Percentiles rank a stretch among this genome's conserved stretches.
Conservation (phyloP, 345 rosid species). For the Excoecaria agallocha region DNA sequence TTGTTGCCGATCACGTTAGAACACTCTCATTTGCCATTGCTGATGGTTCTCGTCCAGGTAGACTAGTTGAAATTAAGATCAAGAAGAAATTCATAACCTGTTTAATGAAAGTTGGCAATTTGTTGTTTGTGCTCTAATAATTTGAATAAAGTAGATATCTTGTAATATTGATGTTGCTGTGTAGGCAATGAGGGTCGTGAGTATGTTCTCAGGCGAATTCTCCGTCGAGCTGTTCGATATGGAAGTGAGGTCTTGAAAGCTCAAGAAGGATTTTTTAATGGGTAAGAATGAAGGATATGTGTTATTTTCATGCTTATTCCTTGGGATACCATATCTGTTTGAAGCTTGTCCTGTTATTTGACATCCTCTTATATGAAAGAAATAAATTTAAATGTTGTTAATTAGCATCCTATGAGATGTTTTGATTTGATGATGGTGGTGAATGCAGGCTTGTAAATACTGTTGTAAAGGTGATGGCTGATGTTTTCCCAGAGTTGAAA, state of each 20-base stretch:
- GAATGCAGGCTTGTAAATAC: constrained; percentile 66
- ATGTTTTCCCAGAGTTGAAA: constrained; percentile 81
- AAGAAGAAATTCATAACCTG: not conserved
- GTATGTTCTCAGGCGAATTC: constrained; percentile 91
- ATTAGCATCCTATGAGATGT: not conserved
- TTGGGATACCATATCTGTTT: not conserved
- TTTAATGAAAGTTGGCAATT: not conserved
- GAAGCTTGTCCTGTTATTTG: not conserved
- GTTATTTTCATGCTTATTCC: not conserved
- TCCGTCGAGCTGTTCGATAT: constrained; percentile 95
- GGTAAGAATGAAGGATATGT: constrained; percentile 43
- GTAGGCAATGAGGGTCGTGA: constrained; percentile 97
- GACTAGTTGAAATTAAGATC: constrained; percentile 1
- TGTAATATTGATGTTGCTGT: constrained; percentile 11
- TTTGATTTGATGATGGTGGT: constrained; percentile 9
- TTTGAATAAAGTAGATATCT: not conserved
- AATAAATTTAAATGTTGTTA: too few relatives aligned
- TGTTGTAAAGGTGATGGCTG: constrained; percentile 72
- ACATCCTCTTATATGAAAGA: not conserved
- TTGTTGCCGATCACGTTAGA: constrained; percentile 94
- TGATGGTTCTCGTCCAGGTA: constrained; percentile 99
- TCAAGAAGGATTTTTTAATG: constrained; percentile 82
- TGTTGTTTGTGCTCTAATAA: not conserved
- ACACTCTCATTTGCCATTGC: constrained; percentile 96
- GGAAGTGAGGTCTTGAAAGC: constrained; percentile 90